These are phyloP conservation scores for Russula earlei DNA, from an alignment of 768 basidiomycete genomes.

Conservation along the genomic window DNA sequence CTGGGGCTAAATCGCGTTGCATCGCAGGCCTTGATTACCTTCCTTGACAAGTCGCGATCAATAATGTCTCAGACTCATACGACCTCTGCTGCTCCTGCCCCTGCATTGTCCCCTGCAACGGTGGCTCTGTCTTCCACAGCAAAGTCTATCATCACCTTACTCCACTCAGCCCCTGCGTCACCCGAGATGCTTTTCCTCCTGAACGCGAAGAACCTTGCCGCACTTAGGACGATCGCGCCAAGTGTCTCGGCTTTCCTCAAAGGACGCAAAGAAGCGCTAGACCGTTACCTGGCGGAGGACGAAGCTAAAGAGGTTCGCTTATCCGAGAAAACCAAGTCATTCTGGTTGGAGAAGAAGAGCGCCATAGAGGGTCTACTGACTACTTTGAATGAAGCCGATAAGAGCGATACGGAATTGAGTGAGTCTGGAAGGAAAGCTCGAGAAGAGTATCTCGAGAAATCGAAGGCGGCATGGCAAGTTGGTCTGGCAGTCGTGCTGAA, in stretches of 20 bases:
- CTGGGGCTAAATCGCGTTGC: slow-evolving; percentile 11
- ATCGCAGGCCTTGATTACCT: slow-evolving; percentile 59
- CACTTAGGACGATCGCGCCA: slow-evolving; percentile 41
- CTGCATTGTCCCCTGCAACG: slow-evolving; percentile 69
- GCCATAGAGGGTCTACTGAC: slow-evolving; percentile 35
- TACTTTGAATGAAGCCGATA: slow-evolving; percentile 39
- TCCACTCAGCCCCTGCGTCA: slow-evolving; percentile 55
- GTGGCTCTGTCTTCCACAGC: slow-evolving; percentile 49
- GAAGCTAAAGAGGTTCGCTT: slow-evolving; percentile 39
- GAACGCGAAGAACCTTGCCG: slow-evolving; percentile 48
- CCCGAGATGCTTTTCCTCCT: slow-evolving; percentile 51
- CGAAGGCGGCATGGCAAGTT: slow-evolving; percentile 45
- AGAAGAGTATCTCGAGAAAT: slow-evolving; percentile 41
- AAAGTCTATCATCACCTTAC: slow-evolving; percentile 39
- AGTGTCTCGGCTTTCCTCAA: slow-evolving; percentile 34
- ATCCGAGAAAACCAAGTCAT: slow-evolving; percentile 50
- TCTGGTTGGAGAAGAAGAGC: slow-evolving; percentile 51
- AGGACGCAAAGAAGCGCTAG: slow-evolving; percentile 42
- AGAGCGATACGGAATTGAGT: slow-evolving; percentile 31
- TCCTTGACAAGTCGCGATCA: slow-evolving; percentile 77
- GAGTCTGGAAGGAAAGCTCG: slow-evolving; percentile 33
- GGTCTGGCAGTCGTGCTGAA: slow-evolving; percentile 37
- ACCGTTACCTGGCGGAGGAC: slow-evolving; percentile 42
- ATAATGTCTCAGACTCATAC: slow-evolving; percentile 57
- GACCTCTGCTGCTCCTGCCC: slow-evolving; percentile 64